Evolutionary conservation across 352 stramenopile genomes (phyloP).

Genomic region (Peronosclerospora sorghi): DNA sequence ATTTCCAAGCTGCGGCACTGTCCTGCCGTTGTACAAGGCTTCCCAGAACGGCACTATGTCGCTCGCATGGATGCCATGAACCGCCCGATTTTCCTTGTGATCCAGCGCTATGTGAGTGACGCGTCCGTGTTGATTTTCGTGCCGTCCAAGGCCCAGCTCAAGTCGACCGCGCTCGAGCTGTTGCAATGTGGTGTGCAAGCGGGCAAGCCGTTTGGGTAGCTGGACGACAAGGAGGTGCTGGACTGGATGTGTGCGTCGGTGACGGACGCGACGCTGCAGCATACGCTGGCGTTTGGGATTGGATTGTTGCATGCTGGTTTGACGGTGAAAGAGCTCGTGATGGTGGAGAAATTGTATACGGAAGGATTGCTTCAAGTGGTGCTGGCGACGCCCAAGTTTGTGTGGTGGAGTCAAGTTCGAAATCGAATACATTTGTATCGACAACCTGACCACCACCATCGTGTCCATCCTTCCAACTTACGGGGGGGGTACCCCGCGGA

Average conservation of each 20-base stretch:
- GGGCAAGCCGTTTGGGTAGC: slow-evolving; percentile 89
- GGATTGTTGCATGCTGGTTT: slow-evolving; percentile 95
- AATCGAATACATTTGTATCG: no score
- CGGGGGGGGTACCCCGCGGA: no score
- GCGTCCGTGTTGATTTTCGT: slow-evolving; percentile 97
- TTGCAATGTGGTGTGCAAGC: slow-evolving; percentile 78
- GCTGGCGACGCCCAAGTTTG: slow-evolving; percentile 88
- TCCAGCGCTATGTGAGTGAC: slow-evolving; percentile 89
- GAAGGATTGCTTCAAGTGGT: slow-evolving; percentile 94
- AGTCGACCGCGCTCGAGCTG: no score
- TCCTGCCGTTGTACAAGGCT: slow-evolving; percentile 96
- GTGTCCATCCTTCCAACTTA: no score
- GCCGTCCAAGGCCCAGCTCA: slow-evolving; percentile 94
- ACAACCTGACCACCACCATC: no score
- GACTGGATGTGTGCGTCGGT: slow-evolving; percentile 76
- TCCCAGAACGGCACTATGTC: slow-evolving; percentile 94
- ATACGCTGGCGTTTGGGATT: slow-evolving; percentile 97
- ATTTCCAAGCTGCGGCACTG: slow-evolving; percentile 91
- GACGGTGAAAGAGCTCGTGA: slow-evolving; percentile 77
- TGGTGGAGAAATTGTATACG: slow-evolving; percentile 96
- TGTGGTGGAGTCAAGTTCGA: no score
- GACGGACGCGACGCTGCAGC: slow-evolving; percentile 86
- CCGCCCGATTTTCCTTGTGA: slow-evolving; percentile 97
- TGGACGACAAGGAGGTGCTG: slow-evolving; percentile 86
- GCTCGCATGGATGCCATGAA: slow-evolving; percentile 99